Percentiles rank a stretch among this genome's conserved stretches.
phyloP scores from a whole-genome alignment of 1,284 basidiomycete genomes.

The Schizophyllum amplum region DNA sequence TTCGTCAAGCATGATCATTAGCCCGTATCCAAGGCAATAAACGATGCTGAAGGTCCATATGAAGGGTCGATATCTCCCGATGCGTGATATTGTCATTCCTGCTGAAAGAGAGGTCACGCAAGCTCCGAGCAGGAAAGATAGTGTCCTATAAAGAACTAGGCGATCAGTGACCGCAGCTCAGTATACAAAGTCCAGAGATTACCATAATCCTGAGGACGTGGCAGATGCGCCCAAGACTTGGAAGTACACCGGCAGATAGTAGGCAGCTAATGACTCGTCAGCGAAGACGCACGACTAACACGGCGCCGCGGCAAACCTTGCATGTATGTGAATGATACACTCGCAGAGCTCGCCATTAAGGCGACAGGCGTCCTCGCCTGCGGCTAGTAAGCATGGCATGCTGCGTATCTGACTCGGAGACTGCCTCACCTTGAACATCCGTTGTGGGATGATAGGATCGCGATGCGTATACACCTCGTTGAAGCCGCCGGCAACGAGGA shows the following conservation, averaged over 20 bases:
- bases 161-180: no score
- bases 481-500: slow-evolving; percentile 48
- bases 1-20: slow-evolving; percentile 49
- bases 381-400: slow-evolving; percentile 42
- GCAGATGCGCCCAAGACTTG: slow-evolving; percentile 74
- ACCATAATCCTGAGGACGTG: slow-evolving; percentile 63
- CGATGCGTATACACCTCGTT: slow-evolving; percentile 69
- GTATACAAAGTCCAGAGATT: no score
- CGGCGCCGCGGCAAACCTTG: slow-evolving; percentile 19
- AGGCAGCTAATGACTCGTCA: slow-evolving; percentile 34
- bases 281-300: slow-evolving; percentile 1
- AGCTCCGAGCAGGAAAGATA: slow-evolving; percentile 65
- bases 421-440: slow-evolving; percentile 57
- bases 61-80: slow-evolving; percentile 53
- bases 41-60: slow-evolving; percentile 53
- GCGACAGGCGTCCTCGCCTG: slow-evolving; percentile 53
- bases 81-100: slow-evolving; percentile 53
- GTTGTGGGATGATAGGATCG: slow-evolving; percentile 74
- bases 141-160: slow-evolving; percentile 35
- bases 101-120: slow-evolving; percentile 48
- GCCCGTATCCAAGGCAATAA: slow-evolving; percentile 55
- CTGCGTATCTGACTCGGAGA: not conserved
- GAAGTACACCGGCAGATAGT: slow-evolving; percentile 72
- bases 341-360: slow-evolving; percentile 55
- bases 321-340: slow-evolving; percentile 59